Conservation (phyloP, 805 yeast species). For the Starmerella floricola region DNA sequence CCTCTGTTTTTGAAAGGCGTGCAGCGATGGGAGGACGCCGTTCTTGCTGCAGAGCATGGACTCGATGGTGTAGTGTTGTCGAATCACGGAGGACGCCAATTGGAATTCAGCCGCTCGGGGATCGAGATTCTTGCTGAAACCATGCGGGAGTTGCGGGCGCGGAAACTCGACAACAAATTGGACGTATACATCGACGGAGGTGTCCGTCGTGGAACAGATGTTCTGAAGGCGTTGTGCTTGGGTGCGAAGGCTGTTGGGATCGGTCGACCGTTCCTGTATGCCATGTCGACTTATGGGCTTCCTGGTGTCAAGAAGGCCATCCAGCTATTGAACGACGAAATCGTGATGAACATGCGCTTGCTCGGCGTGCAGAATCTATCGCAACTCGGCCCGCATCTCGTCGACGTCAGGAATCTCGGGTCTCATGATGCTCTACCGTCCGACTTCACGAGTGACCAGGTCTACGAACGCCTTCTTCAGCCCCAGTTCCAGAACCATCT, state of each 20-base stretch:
- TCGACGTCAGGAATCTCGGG: slow-evolving; percentile 43
- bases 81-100: slow-evolving; percentile 83
- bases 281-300: slow-evolving; percentile 70
- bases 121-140: slow-evolving; percentile 59
- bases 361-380: slow-evolving; percentile 55
- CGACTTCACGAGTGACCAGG: slow-evolving; percentile 17
- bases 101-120: slow-evolving; percentile 72
- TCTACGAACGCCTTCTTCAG: slow-evolving; percentile 21
- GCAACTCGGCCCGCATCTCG: slow-evolving; percentile 46
- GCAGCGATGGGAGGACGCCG: slow-evolving; percentile 70
- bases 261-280: slow-evolving; percentile 65
- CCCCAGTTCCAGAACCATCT: slow-evolving; percentile 19
- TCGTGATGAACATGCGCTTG: slow-evolving; percentile 67
- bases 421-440: slow-evolving; percentile 23
- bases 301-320: slow-evolving; percentile 57
- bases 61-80: slow-evolving; percentile 70
- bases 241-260: slow-evolving; percentile 70
- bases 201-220: slow-evolving; percentile 61
- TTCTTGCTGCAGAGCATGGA: slow-evolving; percentile 60
- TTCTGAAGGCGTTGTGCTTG: slow-evolving; percentile 61
- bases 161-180: slow-evolving; percentile 34
- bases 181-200: slow-evolving; percentile 71
- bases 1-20: slow-evolving; percentile 62
- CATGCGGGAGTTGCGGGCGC: slow-evolving; percentile 34
- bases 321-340: slow-evolving; percentile 54